A percentile compares a stretch with the other conserved stretches of the same genome.
Evolutionary conservation across 768 basidiomycete genomes (phyloP).

Genomic region (Pleurotus djamor): DNA sequence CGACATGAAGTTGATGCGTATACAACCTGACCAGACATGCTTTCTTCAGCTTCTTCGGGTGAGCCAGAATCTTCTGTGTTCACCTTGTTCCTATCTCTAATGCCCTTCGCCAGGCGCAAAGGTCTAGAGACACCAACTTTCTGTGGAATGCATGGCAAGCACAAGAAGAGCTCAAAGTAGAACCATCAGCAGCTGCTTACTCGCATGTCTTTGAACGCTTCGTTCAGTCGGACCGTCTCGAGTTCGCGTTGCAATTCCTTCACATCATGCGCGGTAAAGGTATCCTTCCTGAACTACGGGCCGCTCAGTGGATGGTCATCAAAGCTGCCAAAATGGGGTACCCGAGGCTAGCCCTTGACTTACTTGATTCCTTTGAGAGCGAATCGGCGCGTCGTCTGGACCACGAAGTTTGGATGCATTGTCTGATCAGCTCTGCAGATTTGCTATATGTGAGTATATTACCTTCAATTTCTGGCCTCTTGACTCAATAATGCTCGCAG

Average conservation of each 20-base stretch:
- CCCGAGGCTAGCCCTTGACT: conserved; percentile 70
- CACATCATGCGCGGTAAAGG: conserved; percentile 53
- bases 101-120: conserved; percentile 39
- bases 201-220: conserved; percentile 49
- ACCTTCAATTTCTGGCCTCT: neutral
- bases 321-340: conserved; percentile 51
- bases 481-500: conserved; percentile 30
- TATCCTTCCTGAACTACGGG: conserved; percentile 46
- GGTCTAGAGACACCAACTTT: conserved; percentile 31
- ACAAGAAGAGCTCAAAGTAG: conserved; percentile 49
- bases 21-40: conserved; percentile 47
- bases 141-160: conserved; percentile 49
- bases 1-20: conserved; percentile 56
- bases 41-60: conserved; percentile 66
- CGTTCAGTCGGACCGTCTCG: conserved; percentile 48
- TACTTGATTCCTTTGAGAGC: conserved; percentile 61
- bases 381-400: conserved; percentile 52
- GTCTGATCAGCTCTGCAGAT: conserved; percentile 64
- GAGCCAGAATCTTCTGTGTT: conserved; percentile 12
- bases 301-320: conserved; percentile 50
- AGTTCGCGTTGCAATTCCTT: conserved; percentile 61
- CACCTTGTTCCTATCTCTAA: neutral
- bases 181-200: conserved; percentile 54
- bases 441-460: conserved; percentile 58
- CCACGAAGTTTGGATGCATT: conserved; percentile 58